Evolutionary conservation across 2,329 filamentous ascomycete species (phyloP), one percentile per base, ranked within the genome.

Genomic region (Mycogone perniciosa): DNA sequence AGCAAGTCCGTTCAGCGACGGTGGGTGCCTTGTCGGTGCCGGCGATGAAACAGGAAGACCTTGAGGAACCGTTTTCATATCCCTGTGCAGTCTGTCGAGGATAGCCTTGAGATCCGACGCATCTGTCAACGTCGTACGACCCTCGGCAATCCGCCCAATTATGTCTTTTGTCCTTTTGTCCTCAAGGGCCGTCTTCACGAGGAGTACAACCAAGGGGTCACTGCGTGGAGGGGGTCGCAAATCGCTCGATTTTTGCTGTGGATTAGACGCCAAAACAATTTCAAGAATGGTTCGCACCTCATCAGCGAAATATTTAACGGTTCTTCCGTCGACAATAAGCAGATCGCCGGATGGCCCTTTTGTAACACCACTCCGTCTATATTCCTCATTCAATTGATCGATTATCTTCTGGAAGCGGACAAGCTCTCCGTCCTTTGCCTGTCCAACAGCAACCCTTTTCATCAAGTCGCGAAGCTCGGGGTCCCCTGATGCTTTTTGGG

Each of bases 321-420:
- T 79, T 54, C 73, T 73, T 1, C 76, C 70, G 57, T 80, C 79
- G 1, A 82, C 77, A 20, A 79, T 60, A 13, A 83, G 65, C 46
- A 73, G 67, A 49, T 82, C 78, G 1, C 79, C 76, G 4, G 77
- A 76, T 6, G 79, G 78, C 0, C 75, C 76, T 46, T 76, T 72
- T 37, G 75, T 71, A 0, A 70, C 71, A 6, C 76, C 75, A 37
- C 71, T 79, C 38, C 70, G 74, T 58, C 76, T 77, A 57, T 79
- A 79, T 54, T 82, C 78, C 1, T 67, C 67, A 2, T 85, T 90
- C 51, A 93, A 78, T 62, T 89, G 83, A 60, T 90, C 86, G 55
- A 93, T 93, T 39, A 93, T 88, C 44, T 76, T 77, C 63, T 93
- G 88, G 59, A 93, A 93, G 55, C 84, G 80, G 43, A 82, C 81